Base-by-base conservation (phyloP, 2,329 filamentous ascomycete genomes). In the Pochonia chlamydosporia region DNA sequence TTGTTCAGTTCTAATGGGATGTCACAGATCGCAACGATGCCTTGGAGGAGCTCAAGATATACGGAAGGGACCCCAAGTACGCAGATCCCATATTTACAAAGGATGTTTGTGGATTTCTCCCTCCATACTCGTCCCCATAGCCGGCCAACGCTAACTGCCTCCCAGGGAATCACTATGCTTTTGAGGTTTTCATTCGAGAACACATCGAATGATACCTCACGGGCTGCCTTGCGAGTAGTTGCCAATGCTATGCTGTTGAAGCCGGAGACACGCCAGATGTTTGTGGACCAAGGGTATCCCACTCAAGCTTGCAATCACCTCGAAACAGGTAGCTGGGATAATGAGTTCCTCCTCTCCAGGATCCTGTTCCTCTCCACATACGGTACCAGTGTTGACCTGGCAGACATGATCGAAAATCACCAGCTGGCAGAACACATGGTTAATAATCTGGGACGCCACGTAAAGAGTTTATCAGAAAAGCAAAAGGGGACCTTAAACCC, bases 41-140 rank as follows among this genome's bases (percentile, higher is more conserved):
- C 11, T 65, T 86, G 4, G 81, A 85, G 54, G 70, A 89, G 56
- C 73, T 96, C 42, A 96, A 96, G 65, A 58, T 59, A 39, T 63
- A 57, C 54, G 66, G 90, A 6, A 82, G 90, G 50, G 82, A 85
- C 57, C 80, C 84, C 7, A 72, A 70, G 25, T 75, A 88, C 65
- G 83, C 90, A 24, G 85, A 85, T 49, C 85, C 89, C 1, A 92
- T 97, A 49, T 96, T 93, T 66, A 85, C 86, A n/a, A 78, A 80
- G 64, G 73, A 85, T 66, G 89, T 87, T 74, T 54, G 72, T 54
- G 5, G 3, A 14, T 24, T 51, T 47, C 42, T 18, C 11, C n/a
- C 25, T 8, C n/a, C 6, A 30, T 10, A 21, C 3, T 11, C 9
- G 10, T 14, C 13, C 18, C 11, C 11, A n/a, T 37, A 5, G 9